These are phyloP conservation scores for Amborella trichopoda DNA, from an alignment of 164 flowering plant genomes.

Conservation along the genomic window DNA sequence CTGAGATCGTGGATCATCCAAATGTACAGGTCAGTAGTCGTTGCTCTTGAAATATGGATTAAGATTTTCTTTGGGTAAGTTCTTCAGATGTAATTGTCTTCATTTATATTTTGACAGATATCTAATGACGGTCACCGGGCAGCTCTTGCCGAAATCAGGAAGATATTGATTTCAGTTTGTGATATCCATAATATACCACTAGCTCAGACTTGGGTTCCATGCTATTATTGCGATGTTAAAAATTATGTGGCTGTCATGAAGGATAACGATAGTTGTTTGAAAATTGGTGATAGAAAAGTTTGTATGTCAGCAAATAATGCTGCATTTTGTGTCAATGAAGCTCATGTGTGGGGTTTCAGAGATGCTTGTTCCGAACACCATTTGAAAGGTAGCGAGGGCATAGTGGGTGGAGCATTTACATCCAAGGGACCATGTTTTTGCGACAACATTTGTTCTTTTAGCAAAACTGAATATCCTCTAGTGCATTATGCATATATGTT, in stretches of 20 bases:
- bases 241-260: no score
- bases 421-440: background rate
- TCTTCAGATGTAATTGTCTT: background rate
- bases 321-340: background rate
- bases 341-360: background rate
- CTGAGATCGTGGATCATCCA: background rate
- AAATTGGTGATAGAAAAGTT: background rate
- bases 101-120: background rate
- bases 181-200: background rate
- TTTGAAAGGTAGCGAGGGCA: background rate
- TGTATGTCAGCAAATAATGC: background rate
- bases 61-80: background rate
- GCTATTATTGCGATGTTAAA: background rate
- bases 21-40: background rate
- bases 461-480: background rate
- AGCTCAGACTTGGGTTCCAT: constrained; percentile 1
- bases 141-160: background rate
- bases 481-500: background rate
- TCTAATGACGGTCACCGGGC: background rate
- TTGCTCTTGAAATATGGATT: background rate
- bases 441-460: background rate
- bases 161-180: background rate
- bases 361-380: background rate
- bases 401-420: background rate
- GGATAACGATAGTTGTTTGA: no score